Evolutionary conservation across 331 rosid species (phyloP).

Genomic region (Acacia concinna): DNA sequence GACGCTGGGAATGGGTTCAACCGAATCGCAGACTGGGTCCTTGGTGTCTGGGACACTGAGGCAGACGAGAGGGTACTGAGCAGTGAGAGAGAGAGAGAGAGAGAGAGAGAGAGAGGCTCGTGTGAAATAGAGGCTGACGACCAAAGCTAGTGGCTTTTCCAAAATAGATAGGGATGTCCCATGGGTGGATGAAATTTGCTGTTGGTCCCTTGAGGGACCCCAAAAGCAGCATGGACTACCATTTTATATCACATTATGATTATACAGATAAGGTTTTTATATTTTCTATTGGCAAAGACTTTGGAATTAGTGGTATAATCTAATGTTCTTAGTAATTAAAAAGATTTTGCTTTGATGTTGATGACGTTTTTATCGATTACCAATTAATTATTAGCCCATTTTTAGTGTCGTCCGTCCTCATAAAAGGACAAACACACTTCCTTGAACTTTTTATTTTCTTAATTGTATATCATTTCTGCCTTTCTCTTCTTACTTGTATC

Average conservation of each 20-base stretch:
- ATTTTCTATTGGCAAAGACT: not conserved
- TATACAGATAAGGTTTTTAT: constrained; percentile 49
- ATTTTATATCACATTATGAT: not conserved
- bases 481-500: not conserved
- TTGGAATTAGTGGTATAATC: not conserved
- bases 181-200: constrained; percentile 73
- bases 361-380: not conserved
- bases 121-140: constrained; percentile 45
- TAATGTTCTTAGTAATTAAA: not conserved
- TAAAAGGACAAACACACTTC: not conserved
- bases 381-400: not conserved
- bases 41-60: not conserved
- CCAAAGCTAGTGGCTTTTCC: constrained; percentile 57
- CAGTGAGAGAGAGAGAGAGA: constrained; percentile 6
- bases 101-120: constrained; percentile 15
- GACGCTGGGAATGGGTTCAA: constrained; percentile 31
- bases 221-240: constrained; percentile 50
- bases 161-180: constrained; percentile 65
- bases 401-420: not conserved
- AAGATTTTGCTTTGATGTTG: not conserved
- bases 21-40: constrained; percentile 12
- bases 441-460: not conserved
- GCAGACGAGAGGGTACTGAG: not conserved
- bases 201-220: constrained; percentile 56
- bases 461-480: not conserved